phyloP scores from a whole-genome alignment of 208 protist species.

The Trichomonas tenax region DNA sequence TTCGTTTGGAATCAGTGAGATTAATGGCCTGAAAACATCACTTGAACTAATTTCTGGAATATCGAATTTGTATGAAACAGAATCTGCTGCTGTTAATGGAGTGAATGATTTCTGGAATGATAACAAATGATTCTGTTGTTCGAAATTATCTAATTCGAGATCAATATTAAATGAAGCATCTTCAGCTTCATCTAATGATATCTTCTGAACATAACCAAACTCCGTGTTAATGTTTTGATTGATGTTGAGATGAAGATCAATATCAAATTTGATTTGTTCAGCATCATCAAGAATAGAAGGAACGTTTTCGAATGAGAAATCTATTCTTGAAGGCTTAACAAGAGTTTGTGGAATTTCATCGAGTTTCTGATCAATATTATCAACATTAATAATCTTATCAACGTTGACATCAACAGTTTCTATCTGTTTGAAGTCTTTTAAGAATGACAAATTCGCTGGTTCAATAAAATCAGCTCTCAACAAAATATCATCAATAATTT shows the following conservation, averaged over 20 bases:
- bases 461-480: not conserved
- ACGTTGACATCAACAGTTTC: not conserved
- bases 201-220: not conserved
- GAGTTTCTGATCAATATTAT: not conserved
- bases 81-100: not conserved
- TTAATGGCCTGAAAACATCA: not conserved
- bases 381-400: not conserved
- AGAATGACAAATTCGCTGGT: not conserved
- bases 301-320: not conserved
- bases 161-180: not conserved
- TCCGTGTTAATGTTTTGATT: not conserved
- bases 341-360: not conserved
- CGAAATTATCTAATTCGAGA: not conserved
- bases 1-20: not conserved
- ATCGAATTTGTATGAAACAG: not conserved
- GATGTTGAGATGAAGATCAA: not conserved
- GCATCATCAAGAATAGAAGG: not conserved
- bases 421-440: not conserved
- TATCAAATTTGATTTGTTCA: not conserved
- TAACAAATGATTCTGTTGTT: not conserved
- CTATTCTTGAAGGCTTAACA: not conserved
- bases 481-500: not conserved
- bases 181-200: not conserved
- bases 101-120: not conserved
- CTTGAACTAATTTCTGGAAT: not conserved